phyloP scores from a whole-genome alignment of 768 basidiomycete species.

The Termitomyces sp. region DNA sequence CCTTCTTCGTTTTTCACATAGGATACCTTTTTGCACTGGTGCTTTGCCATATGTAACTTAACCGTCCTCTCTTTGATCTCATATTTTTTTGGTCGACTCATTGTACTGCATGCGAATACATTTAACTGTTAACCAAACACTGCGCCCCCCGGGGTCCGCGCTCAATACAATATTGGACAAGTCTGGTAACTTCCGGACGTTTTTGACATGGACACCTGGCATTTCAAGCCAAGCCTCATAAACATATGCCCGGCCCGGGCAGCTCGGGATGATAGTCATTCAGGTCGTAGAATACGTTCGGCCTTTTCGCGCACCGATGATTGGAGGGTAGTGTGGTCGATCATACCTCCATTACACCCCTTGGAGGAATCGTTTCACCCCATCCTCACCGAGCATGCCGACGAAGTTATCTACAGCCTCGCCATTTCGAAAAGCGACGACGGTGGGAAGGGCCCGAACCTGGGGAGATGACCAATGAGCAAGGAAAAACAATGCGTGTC shows the following conservation, averaged over 20 bases:
- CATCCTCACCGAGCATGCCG: constrained; percentile 45
- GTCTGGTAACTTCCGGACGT: not conserved
- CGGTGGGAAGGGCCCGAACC: constrained; percentile 76
- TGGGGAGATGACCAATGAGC: constrained; percentile 20
- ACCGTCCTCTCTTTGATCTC: not conserved
- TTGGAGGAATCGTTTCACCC: constrained; percentile 40
- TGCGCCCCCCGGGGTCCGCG: not conserved
- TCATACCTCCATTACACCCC: constrained; percentile 21
- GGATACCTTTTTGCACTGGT: constrained; percentile 11
- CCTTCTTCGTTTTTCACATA: not conserved
- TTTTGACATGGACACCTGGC: not conserved
- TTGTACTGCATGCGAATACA: constrained; percentile 1
- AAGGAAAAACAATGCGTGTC: not conserved
- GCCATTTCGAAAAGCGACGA: constrained; percentile 70
- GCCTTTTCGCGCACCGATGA: not conserved
- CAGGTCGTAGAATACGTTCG: not conserved
- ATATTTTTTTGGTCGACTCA: not conserved
- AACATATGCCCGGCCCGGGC: not conserved
- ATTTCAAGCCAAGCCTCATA: not conserved
- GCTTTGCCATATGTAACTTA: constrained; percentile 14
- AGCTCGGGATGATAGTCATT: not conserved
- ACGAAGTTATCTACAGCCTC: constrained; percentile 53
- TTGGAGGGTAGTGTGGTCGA: not conserved
- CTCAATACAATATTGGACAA: not conserved
- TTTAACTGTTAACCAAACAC: not conserved